A percentile compares a stretch with the other conserved stretches of the same genome.
These are phyloP conservation scores for Lanmaoa pseudosensibilis DNA, from an alignment of 768 basidiomycete genomes.

Conservation along the genomic window DNA sequence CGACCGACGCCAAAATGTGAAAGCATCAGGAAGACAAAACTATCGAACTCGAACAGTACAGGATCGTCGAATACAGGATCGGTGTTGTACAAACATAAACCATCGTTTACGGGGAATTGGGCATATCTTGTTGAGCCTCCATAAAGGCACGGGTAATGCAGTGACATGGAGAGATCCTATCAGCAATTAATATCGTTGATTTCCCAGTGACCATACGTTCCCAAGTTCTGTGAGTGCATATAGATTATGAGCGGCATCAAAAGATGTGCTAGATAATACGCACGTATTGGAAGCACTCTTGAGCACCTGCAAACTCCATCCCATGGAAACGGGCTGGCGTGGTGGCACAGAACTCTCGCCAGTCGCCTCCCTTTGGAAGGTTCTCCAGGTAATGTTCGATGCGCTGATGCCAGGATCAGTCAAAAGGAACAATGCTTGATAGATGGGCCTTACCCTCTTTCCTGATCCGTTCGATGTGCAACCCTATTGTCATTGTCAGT, in stretches of 20 bases:
- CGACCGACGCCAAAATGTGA: too few species aligned
- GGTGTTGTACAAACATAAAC: not conserved
- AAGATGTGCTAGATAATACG: not conserved
- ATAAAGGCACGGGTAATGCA: not conserved
- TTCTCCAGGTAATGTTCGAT: conserved; percentile 32
- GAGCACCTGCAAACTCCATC: conserved; percentile 28
- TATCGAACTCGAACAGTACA: not conserved
- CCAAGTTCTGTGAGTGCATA: not conserved
- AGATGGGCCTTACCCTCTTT: conserved; percentile 20
- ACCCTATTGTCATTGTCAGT: conserved; percentile 16
- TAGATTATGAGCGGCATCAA: not conserved
- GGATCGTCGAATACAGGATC: not conserved
- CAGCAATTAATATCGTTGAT: conserved; percentile 19
- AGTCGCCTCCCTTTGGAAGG: conserved; percentile 28
- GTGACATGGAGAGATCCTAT: not conserved
- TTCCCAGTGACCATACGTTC: conserved; percentile 27
- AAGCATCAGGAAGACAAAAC: not conserved
- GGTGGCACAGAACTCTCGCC: conserved; percentile 36
- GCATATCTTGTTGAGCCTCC: not conserved
- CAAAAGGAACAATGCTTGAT: not conserved
- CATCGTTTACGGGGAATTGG: not conserved
- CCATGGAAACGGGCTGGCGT: conserved; percentile 29
- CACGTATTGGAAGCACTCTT: conserved; percentile 21
- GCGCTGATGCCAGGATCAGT: conserved; percentile 18
- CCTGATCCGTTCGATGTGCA: conserved; percentile 26